Evolutionary conservation across 257 asterid genomes (phyloP).

Genomic region (Solanum arcanum): DNA sequence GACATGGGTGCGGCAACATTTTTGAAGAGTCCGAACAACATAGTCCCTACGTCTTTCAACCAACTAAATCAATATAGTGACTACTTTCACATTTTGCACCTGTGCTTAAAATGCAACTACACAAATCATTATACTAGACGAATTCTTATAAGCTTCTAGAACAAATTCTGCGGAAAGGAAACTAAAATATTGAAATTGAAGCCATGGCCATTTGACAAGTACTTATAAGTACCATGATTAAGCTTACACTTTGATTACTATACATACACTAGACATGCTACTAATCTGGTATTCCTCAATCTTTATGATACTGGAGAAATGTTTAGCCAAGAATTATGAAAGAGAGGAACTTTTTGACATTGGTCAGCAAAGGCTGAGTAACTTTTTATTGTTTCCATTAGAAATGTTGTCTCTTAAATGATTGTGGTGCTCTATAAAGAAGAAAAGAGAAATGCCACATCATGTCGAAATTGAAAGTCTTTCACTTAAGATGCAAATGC

Average conservation of each 20-base stretch:
- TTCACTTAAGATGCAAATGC: neutral
- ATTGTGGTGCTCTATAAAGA: neutral
- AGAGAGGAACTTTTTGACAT: neutral
- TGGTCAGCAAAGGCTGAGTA: neutral
- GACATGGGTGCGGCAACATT: neutral
- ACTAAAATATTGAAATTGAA: neutral
- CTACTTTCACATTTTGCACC: neutral
- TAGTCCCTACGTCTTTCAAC: neutral
- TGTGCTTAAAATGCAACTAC: neutral
- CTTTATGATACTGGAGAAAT: neutral
- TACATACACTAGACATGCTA: neutral
- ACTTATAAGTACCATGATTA: neutral
- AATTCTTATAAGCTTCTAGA: neutral
- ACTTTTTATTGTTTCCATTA: neutral
- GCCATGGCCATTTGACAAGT: neutral
- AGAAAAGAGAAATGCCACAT: neutral
- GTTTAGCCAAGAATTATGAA: neutral
- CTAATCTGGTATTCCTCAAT: neutral
- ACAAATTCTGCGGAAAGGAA: neutral
- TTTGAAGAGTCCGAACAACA: neutral
- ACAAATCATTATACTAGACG: neutral
- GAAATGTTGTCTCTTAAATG: neutral
- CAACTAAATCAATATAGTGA: neutral
- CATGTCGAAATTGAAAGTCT: neutral
- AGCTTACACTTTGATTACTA: neutral